phyloP scores from a whole-genome alignment of 1,139 yeast species.

The Lodderomyces beijingensis region DNA sequence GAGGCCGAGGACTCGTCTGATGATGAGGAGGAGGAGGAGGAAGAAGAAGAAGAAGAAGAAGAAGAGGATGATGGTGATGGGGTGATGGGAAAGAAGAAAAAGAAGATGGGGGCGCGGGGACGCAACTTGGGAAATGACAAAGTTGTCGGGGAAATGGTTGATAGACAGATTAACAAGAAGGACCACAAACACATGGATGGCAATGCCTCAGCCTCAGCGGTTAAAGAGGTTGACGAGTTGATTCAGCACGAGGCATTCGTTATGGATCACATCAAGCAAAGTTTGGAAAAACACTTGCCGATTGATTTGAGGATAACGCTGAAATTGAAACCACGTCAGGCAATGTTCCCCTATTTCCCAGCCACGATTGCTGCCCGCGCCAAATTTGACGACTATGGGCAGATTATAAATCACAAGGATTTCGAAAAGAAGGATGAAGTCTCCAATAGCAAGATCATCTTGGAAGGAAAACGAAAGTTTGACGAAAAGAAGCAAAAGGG shows the following conservation, averaged over 20 bases:
- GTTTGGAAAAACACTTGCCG: conserved; percentile 37
- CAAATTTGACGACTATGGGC: conserved; percentile 84
- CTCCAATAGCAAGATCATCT: conserved; percentile 31
- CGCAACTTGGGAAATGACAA: not conserved
- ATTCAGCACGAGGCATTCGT: conserved; percentile 41
- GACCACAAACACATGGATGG: conserved; percentile 4
- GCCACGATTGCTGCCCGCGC: conserved; percentile 40
- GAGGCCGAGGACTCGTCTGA: conserved; percentile 39
- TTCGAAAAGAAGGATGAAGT: conserved; percentile 58
- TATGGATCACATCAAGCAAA: conserved; percentile 35
- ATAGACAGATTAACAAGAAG: conserved; percentile 7
- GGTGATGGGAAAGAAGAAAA: conserved; percentile 5
- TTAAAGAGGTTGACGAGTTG: conserved; percentile 23
- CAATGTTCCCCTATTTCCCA: conserved; percentile 70
- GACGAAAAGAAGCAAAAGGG: conserved; percentile 23
- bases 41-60: conserved; percentile 14
- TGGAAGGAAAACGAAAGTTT: conserved; percentile 30
- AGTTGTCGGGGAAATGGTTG: conserved; percentile 6
- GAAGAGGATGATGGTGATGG: not conserved
- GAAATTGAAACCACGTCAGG: conserved; percentile 55
- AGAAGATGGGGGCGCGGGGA: not conserved
- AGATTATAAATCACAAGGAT: conserved; percentile 58
- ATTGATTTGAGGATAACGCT: conserved; percentile 64
- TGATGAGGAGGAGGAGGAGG: conserved; percentile 26
- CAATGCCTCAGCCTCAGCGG: conserved; percentile 5